phyloP scores from a whole-genome alignment of 2,329 filamentous ascomycete species.

The Talaromyces sp. region DNA sequence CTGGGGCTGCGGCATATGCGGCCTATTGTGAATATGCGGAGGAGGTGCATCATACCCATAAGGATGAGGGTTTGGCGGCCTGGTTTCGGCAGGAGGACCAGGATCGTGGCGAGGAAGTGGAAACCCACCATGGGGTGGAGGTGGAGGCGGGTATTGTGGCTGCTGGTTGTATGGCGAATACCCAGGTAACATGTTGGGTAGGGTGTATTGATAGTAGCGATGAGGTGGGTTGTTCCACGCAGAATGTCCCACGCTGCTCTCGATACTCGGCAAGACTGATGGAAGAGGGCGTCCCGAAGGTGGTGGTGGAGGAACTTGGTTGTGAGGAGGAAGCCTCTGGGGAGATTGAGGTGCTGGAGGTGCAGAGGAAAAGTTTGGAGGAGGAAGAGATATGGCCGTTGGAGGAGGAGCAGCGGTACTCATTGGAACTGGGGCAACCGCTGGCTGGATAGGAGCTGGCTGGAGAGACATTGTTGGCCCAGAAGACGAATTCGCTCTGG shows the following conservation, averaged over 20 bases:
- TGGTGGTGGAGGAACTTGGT: background rate
- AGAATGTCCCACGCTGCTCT: conserved; percentile 1
- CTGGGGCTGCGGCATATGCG: conserved; percentile 1
- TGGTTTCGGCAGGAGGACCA: background rate
- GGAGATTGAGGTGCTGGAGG: conserved; percentile 1
- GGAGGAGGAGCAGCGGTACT: background rate
- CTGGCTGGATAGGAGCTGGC: conserved; percentile 10
- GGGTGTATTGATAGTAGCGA: background rate
- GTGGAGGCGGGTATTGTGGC: background rate
- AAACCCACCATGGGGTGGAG: background rate
- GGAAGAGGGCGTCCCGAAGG: background rate
- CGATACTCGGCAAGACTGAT: background rate
- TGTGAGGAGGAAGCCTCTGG: background rate
- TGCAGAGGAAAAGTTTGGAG: background rate
- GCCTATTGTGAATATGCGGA: conserved; percentile 2
- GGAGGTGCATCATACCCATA: conserved; percentile 4
- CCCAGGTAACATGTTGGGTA: background rate
- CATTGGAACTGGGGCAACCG: background rate
- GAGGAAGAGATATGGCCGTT: background rate
- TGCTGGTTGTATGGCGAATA: background rate
- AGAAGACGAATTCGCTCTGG: background rate
- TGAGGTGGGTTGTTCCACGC: background rate
- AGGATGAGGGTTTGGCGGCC: background rate
- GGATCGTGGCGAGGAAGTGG: background rate
- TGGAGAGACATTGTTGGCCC: conserved; percentile 2